Conservation (phyloP, 805 yeast species). For the Monosporozyma aerobia region DNA sequence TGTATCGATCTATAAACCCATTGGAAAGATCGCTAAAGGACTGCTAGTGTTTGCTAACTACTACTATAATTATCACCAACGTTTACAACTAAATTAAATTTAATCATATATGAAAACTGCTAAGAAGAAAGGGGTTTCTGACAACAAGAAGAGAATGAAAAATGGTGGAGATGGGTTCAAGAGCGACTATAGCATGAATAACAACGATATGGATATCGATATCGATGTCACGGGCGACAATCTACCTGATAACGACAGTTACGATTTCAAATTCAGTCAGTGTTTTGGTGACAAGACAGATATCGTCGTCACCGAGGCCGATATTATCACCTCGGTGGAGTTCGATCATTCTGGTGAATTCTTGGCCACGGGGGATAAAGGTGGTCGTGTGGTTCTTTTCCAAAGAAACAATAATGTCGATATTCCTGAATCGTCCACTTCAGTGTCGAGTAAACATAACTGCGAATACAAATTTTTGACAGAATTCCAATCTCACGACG, state of each 20-base stretch:
- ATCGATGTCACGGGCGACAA: conserved; percentile 15
- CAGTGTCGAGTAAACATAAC: conserved; percentile 33
- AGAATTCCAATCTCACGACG: conserved; percentile 97
- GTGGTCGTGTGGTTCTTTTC: conserved; percentile 93
- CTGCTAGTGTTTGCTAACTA: too few species aligned
- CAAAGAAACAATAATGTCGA: conserved; percentile 49
- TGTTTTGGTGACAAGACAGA: conserved; percentile 99
- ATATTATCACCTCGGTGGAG: conserved; percentile 93
- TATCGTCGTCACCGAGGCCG: conserved; percentile 93
- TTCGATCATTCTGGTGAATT: conserved; percentile 92
- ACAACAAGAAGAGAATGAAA: not conserved
- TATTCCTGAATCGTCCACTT: not conserved
- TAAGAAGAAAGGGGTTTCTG: not conserved
- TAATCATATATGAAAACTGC: not conserved
- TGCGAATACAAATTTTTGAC: conserved; percentile 95
- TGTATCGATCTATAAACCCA: not conserved
- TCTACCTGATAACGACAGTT: conserved; percentile 19
- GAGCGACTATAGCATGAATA: not conserved
- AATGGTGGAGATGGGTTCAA: not conserved
- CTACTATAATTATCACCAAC: too few species aligned
- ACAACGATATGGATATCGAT: not conserved
- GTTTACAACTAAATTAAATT: not conserved
- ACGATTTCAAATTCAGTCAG: conserved; percentile 67
- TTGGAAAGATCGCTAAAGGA: too few species aligned
- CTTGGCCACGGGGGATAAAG: conserved; percentile 96